Evolutionary conservation across 257 asterid species (phyloP).

Genomic region (Fraxinus anomala): DNA sequence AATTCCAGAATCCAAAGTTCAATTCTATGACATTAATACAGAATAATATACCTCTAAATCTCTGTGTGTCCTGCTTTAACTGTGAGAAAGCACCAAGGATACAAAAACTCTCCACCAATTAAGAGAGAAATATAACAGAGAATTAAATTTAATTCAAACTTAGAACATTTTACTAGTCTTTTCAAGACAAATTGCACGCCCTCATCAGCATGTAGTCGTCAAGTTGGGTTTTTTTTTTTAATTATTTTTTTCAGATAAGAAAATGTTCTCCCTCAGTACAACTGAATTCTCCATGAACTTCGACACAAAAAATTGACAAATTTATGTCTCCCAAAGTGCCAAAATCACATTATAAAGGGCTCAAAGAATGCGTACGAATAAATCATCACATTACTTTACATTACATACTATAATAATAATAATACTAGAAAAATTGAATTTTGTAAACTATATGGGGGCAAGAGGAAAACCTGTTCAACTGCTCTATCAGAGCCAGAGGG

Average conservation of each 20-base stretch:
- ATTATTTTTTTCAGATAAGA: no score
- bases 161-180: not conserved
- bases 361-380: not conserved
- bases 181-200: not conserved
- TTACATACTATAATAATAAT: not conserved
- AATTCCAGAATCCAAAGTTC: not conserved
- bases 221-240: no score
- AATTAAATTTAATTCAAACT: no score
- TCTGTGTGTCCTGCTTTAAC: not conserved
- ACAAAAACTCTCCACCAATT: not conserved
- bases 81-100: not conserved
- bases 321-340: no score
- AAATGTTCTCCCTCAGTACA: not conserved
- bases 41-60: not conserved
- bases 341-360: no score
- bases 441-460: not conserved
- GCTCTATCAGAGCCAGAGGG: conserved; percentile 24
- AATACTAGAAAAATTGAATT: not conserved
- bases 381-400: not conserved
- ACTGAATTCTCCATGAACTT: not conserved
- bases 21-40: not conserved
- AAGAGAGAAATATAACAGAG: no score
- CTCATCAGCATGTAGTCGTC: no score
- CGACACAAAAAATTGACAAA: not conserved
- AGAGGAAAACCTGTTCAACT: conserved; percentile 28